Percentiles rank a stretch among this genome's conserved stretches.
phyloP scores from a whole-genome alignment of 2,329 filamentous ascomycete species.

The Colletotrichum sp. region DNA sequence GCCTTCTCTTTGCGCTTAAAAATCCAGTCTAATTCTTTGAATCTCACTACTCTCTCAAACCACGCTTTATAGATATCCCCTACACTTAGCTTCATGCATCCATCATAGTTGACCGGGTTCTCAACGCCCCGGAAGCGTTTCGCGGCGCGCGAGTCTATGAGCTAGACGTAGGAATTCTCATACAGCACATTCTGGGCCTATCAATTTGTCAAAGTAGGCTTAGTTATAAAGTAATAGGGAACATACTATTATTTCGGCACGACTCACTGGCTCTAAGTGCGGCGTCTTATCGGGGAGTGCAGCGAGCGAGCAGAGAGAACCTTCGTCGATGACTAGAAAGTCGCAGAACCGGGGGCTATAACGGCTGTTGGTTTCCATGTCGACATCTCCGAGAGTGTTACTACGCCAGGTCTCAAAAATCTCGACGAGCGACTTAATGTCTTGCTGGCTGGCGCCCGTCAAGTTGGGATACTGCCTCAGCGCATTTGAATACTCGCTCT shows the following conservation, averaged over 20 bases:
- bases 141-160: neutral
- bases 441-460: neutral
- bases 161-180: neutral
- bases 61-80: neutral
- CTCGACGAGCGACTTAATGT: neutral
- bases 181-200: neutral
- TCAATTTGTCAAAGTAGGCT: neutral
- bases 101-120: neutral
- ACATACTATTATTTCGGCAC: neutral
- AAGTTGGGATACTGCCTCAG: neutral
- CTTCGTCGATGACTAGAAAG: neutral
- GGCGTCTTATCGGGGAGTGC: neutral
- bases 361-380: neutral
- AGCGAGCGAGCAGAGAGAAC: neutral
- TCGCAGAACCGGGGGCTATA: neutral
- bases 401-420: neutral
- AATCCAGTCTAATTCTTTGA: neutral
- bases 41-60: neutral
- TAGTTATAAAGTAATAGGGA: fast-evolving
- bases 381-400: neutral
- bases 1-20: neutral
- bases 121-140: neutral
- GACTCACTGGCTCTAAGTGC: neutral
- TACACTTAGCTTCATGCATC: neutral
- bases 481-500: neutral